phyloP scores from a whole-genome alignment of 495 filamentous ascomycete species.

The Penicillium fimorum region DNA sequence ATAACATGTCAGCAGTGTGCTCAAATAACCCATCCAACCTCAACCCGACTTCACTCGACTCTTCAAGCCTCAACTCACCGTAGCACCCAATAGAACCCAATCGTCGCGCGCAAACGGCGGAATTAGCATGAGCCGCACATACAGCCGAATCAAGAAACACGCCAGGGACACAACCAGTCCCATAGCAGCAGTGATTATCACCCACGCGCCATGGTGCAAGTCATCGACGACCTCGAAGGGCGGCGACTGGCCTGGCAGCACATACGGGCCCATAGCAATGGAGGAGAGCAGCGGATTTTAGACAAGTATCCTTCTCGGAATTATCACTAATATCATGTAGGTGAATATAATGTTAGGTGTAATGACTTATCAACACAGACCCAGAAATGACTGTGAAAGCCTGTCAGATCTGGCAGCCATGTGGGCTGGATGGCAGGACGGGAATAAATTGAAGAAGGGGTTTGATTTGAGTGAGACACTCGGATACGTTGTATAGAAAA shows the following conservation, averaged over 20 bases:
- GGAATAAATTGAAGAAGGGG: conserved; percentile 3
- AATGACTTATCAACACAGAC: conserved; percentile 1
- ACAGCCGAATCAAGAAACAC: conserved; percentile 45
- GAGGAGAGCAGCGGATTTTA: background rate
- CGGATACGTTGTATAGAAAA: background rate
- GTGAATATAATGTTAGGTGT: background rate
- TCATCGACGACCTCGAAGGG: conserved; percentile 43
- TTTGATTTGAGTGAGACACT: background rate
- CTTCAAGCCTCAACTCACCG: conserved; percentile 27
- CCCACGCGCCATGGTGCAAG: conserved; percentile 41
- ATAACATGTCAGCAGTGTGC: background rate
- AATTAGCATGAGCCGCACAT: conserved; percentile 40
- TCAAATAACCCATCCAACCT: background rate
- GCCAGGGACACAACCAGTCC: conserved; percentile 48
- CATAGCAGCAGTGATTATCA: conserved; percentile 49
- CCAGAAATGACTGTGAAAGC: background rate
- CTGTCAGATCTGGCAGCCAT: conserved; percentile 1
- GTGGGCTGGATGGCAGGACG: background rate
- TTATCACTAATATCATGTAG: background rate
- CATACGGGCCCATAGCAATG: conserved; percentile 31
- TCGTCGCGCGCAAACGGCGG: conserved; percentile 43
- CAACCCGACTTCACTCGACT: background rate
- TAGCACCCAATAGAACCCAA: conserved; percentile 36
- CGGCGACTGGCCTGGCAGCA: conserved; percentile 39
- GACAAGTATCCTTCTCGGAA: background rate